These are phyloP conservation scores for Epichloe glyceriae DNA, from an alignment of 2,329 filamentous ascomycete species.

Conservation along the genomic window DNA sequence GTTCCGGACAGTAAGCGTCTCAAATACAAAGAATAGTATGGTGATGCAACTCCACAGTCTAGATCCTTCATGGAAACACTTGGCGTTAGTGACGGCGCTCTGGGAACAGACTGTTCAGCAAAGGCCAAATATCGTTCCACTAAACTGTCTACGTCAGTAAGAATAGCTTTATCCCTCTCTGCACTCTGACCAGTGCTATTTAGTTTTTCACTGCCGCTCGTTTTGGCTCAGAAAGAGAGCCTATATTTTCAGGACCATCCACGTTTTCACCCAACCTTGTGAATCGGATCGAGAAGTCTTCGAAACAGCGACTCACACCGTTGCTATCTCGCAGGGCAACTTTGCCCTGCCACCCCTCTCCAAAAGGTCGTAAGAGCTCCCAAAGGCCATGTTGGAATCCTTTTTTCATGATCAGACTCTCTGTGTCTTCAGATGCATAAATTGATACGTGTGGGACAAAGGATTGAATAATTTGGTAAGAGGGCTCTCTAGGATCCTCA, in stretches of 20 bases:
- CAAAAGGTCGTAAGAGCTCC: slow-evolving; percentile 80
- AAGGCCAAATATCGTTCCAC: slow-evolving; percentile 68
- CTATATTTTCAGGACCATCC: slow-evolving; percentile 33
- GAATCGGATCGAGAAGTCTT: slow-evolving; percentile 86
- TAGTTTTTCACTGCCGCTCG: slow-evolving; percentile 25
- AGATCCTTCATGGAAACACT: slow-evolving; percentile 27
- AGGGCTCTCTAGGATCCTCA: slow-evolving; percentile 38
- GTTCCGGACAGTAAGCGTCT: slow-evolving; percentile 70
- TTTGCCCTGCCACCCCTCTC: slow-evolving; percentile 75
- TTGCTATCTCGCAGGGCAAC: slow-evolving; percentile 84
- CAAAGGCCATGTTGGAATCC: slow-evolving; percentile 73
- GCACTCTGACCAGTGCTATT: slow-evolving; percentile 15
- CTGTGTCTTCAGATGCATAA: slow-evolving; percentile 75
- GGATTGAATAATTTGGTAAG: slow-evolving; percentile 61
- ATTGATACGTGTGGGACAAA: slow-evolving; percentile 86
- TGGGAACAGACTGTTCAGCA: slow-evolving; percentile 48
- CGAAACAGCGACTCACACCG: slow-evolving; percentile 68
- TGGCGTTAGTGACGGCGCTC: slow-evolving; percentile 19
- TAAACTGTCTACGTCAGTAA: slow-evolving; percentile 64
- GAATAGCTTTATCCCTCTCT: slow-evolving; percentile 17
- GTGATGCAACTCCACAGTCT: slow-evolving; percentile 46
- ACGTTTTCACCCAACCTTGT: slow-evolving; percentile 52
- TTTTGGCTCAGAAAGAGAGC: slow-evolving; percentile 15
- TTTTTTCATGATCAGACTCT: slow-evolving; percentile 67
- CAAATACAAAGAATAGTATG: slow-evolving; percentile 77